Percentiles rank a stretch among this genome's conserved stretches.
phyloP scores from a whole-genome alignment of 192 early-diverging fungal genomes.

The Coemansia sp. region DNA sequence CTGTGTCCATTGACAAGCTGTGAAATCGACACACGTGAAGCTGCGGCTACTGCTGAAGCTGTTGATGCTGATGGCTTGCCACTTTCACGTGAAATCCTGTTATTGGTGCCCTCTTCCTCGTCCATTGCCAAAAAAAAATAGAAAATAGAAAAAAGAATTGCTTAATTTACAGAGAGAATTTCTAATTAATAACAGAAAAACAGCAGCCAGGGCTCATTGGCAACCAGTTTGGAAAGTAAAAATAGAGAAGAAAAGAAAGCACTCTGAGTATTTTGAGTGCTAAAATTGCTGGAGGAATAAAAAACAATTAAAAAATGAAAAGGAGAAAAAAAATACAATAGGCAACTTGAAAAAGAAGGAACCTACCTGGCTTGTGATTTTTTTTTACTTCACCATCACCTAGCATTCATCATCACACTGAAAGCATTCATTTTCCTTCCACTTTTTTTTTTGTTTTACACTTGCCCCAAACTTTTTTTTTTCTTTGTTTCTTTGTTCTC shows the following conservation, averaged over 20 bases:
- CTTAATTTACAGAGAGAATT: too few relatives aligned
- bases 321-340: too few relatives aligned
- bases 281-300: neutral
- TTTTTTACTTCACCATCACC: too few relatives aligned
- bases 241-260: neutral
- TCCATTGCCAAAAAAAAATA: slow-evolving; percentile 3
- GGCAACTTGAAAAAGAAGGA: too few relatives aligned
- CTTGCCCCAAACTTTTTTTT: slow-evolving; percentile 4
- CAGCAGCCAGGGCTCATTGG: too few relatives aligned
- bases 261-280: neutral
- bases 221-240: neutral
- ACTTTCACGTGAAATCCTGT: slow-evolving; percentile 32
- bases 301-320: neutral
- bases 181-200: too few relatives aligned
- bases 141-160: neutral
- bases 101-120: neutral
- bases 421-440: neutral
- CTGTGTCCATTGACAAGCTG: slow-evolving; percentile 13
- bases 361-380: too few relatives aligned
- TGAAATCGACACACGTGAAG: slow-evolving; percentile 35
- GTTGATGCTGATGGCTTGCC: neutral
- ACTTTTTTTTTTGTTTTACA: neutral
- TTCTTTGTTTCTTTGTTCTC: neutral
- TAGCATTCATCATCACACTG: too few relatives aligned
- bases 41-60: neutral